Base-by-base conservation (phyloP, 2,329 filamentous ascomycete genomes). In the Ophiognomonia clavigignenti-juglandacearum region DNA sequence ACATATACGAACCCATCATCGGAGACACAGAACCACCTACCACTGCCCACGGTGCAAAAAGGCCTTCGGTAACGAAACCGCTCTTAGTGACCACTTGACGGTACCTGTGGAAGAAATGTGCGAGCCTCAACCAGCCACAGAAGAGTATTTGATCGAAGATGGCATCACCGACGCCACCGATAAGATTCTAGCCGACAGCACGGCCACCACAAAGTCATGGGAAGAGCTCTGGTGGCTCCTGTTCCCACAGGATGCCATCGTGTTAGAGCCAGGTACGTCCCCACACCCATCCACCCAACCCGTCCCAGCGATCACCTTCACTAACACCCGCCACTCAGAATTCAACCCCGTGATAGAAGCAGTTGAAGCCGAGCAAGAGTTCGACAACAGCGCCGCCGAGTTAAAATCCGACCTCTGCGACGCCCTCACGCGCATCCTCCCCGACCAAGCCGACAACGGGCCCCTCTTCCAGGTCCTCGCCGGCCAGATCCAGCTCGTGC, bases 21-120 rank as follows among this genome's bases (percentile, higher is more conserved):
- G 39, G 13, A 35, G 18, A 8, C 38, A 24, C 19, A 43, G 18
- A 20, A 27, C 42, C 14, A 20, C 46, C 1, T 35, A 43, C 22
- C 27, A 39, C n/a, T 52, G 50, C 16, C 50, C 46, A 13, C 46
- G 50, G 7, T 52, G 50, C 35, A 45, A 49, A n/a, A 39, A 27
- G 14, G 38, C 37, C 7, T 52, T 52, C 11, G 23, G 20, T 14
- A 40, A 11, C 10, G 34, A 42, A 4, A 36, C 8, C 32, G 50
- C 38, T 9, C 19, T 52, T 42, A 35, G 32, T 22, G 39, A 40
- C 8, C 50, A 52, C 18, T 39, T 52, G 2, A 49, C 35, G 35
- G 50, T 52, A 19, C 46, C 50, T 14, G 22, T 35, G 29, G 46
- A 52, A 9, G 27, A 52, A n/a, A 49, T 52, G 39, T 52, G 50